A percentile compares a stretch with the other conserved stretches of the same genome.
Conservation (phyloP, 208 protist species). For the Trichomonas vaginalis region DNA sequence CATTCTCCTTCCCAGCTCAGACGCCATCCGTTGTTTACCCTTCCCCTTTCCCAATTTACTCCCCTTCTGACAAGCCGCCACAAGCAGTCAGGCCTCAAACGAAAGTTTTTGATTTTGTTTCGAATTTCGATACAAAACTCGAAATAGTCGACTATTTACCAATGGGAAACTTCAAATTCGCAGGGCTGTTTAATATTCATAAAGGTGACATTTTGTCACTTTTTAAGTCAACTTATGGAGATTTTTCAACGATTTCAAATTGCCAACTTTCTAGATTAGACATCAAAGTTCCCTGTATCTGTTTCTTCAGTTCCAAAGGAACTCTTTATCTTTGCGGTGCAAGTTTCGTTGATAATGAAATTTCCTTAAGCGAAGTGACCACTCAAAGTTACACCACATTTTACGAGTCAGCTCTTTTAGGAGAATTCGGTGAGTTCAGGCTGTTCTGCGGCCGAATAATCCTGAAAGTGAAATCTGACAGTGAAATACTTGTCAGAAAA, state of each 20-base stretch:
- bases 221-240: not conserved
- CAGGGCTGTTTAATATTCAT: not conserved
- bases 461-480: not conserved
- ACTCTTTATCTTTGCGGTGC: not conserved
- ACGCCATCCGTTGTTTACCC: not conserved
- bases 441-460: not conserved
- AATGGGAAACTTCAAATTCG: not conserved
- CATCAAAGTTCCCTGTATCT: not conserved
- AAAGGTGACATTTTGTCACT: not conserved
- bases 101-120: not conserved
- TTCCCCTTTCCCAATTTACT: not conserved
- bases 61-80: not conserved
- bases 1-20: not conserved
- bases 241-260: not conserved
- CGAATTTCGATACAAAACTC: not conserved
- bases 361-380: not conserved
- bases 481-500: not conserved
- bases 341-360: not conserved
- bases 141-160: not conserved
- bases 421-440: not conserved
- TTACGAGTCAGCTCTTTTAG: not conserved
- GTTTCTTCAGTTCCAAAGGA: not conserved
- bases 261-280: not conserved
- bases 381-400: not conserved
- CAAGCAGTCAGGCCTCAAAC: not conserved